Conservation (phyloP, 306 rosid species). For the Prunus persica region Prunus_persica_NCBIv2 NC_034012.1:19360001-19360500, state of each 20-base stretch:
- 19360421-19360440: constrained; percentile 4
- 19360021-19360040: constrained; percentile 91
- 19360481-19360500: constrained; percentile 36
- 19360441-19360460: constrained; percentile 27
- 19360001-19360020: constrained; percentile 94
- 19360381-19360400: constrained; percentile 89
- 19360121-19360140: constrained; percentile 88
- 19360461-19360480: constrained; percentile 34
- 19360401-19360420: constrained; percentile 61
- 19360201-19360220: constrained; percentile 56
- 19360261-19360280: constrained; percentile 15
- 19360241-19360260: constrained; percentile 33
- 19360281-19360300: constrained; percentile 7
- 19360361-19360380: constrained; percentile 37
- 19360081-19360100: constrained; percentile 83
- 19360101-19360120: constrained; percentile 68
- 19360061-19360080: constrained; percentile 93
- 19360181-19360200: constrained; percentile 94
- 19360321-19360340: neutral
- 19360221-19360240: constrained; percentile 28
- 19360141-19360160: constrained; percentile 91
- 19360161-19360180: constrained; percentile 46
- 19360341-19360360: constrained; percentile 32
- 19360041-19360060: constrained; percentile 71
- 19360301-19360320: neutral